Evolutionary conservation across 2,329 filamentous ascomycete species (phyloP), one percentile per base, ranked within the genome.

Genomic region (Ploettnerulaceae sp.): DNA sequence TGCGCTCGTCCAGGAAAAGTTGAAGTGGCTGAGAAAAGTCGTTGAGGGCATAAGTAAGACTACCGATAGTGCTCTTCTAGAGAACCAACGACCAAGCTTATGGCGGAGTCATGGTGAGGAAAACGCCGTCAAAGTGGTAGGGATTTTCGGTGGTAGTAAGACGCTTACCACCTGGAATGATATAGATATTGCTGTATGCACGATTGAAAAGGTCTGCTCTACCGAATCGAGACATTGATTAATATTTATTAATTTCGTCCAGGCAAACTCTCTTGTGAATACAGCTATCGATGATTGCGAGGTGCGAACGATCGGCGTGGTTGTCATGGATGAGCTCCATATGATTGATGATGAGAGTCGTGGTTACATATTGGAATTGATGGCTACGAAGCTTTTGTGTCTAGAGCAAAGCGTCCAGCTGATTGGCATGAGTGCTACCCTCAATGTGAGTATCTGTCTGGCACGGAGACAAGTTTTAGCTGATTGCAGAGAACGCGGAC

Each of bases 261-360:
- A 87, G 82, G 85, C 85, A 44, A 90, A 89, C 58, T 75, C 81
- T 8, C 72, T 90, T 29, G 73, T 89, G 21, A 89, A 90, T 56
- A 70, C 75, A 17, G 82, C 84, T 11, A 86, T 89, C 54, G 81
- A 86, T 52, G 82, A 89, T 52, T 79, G 76, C 59, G 78, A 73
- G 3, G 48, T 88, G 49, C 69, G 72, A n/a, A 73, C 79, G 15
- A 67, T 90, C 33, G 77, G 76, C 36, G 70, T 81, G 8, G 77
- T 89, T 14, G 82, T 89, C 11, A 69, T 89, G 25, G 86, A 90
- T 57, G 86, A 90, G 61, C 68, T 89, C n/a, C 86, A 90, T 61
- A 89, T 90, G 84, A 73, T 89, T 34, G 82, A 88, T 56, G 86
- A 89, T 61, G 82, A 84, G 52, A 76, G 82, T 54, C 78, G 86